Evolutionary conservation across 805 yeast species (phyloP), one percentile per base, ranked within the genome.

Genomic region (Yarrowia sp.): DNA sequence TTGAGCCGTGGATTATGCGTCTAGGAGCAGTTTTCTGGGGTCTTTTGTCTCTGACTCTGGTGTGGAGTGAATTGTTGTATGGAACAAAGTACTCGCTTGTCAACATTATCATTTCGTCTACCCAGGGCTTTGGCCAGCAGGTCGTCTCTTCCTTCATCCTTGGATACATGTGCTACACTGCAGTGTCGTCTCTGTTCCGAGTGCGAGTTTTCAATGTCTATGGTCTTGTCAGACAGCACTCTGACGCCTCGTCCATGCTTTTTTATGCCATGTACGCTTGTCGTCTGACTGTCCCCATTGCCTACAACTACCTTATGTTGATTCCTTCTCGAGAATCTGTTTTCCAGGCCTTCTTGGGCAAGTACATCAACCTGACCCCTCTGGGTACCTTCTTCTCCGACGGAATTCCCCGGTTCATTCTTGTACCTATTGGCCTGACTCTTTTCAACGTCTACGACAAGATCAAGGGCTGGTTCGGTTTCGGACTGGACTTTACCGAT

Each of bases 221-320:
- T 72, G 92, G 88, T 67, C 79, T 90, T 66, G 91, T 88, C 14
- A 85, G 87, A 19, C 81, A 81, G 67, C 82, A 85, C 62, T 86
- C 93, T 0, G 93, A 88, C 71, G 87, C 90, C 0, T 88, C 89
- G 0, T 85, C 90, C 16, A 82, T 88, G 22, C 80, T 90, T 35
- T 90, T 90, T 72, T 90, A 89, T 73, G 85, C 92, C 21, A 87
- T 89, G 70, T 90, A 90, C 70, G 85, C 90, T 19, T 88, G 92
- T 61, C 84, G 96, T 67, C 78, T 90, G 72, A 89, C 96, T 0
- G 86, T 90, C 12, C 96, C 96, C 11, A 78, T 90, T 67, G 85
- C 90, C 26, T 90, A 88, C 76, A 90, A 90, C 75, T 90, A 88
- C 72, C 74, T 90, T 65, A 88, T 89, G 59, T 77, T 90, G 63